Evolutionary conservation across 495 filamentous ascomycete genomes (phyloP).

Genomic region (Xylaria longipes): DNA sequence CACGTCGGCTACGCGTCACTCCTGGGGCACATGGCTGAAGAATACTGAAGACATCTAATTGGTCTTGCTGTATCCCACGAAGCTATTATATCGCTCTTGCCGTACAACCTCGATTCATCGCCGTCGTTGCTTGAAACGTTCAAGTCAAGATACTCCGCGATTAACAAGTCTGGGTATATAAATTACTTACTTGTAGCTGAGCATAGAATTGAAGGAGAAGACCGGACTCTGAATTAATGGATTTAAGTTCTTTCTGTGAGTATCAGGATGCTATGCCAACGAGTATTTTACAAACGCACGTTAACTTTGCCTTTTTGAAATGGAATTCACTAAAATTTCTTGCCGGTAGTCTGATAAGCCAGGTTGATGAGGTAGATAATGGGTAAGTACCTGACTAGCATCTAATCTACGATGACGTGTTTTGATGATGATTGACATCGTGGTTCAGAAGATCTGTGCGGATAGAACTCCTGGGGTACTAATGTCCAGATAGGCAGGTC

Average conservation of each 20-base stretch:
- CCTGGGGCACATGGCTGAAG: background rate
- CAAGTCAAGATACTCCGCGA: background rate
- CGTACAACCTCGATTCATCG: background rate
- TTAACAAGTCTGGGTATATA: background rate
- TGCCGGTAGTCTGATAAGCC: background rate
- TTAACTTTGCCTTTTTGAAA: background rate
- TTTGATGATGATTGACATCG: background rate
- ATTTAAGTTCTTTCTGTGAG: background rate
- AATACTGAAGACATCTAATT: background rate
- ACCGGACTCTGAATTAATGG: background rate
- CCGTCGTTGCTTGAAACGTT: background rate
- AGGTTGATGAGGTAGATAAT: background rate
- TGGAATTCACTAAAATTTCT: background rate
- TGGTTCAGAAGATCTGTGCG: background rate
- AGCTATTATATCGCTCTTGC: background rate
- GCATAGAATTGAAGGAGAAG: background rate
- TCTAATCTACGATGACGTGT: background rate
- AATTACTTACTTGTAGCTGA: background rate
- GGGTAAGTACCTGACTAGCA: background rate
- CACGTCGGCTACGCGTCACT: background rate
- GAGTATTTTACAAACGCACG: background rate
- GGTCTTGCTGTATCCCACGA: background rate
- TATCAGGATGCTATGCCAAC: background rate
- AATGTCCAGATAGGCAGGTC: background rate
- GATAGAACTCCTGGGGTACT: background rate